A percentile compares a stretch with the other conserved stretches of the same genome.
Evolutionary conservation across 139 green algal species (phyloP).

Genomic region (Desmodesmus armatus): DNA sequence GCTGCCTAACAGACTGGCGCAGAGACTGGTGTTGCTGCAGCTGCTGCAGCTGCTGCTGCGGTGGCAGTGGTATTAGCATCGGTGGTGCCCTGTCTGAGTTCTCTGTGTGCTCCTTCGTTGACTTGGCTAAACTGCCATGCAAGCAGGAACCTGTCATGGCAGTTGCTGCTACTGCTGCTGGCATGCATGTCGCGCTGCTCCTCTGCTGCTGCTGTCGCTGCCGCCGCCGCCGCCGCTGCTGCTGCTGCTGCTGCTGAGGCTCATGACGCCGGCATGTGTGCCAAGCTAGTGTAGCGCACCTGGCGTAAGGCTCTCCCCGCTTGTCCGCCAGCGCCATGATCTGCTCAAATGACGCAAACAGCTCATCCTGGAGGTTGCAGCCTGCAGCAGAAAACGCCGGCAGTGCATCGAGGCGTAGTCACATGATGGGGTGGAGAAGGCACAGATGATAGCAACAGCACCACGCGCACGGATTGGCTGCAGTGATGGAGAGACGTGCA

Average conservation of each 20-base stretch:
- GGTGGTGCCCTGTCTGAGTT: background rate
- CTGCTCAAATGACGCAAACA: conserved; percentile 91
- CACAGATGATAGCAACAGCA: too few relatives aligned
- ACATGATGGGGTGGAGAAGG: too few relatives aligned
- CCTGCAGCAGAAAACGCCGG: conserved; percentile 55
- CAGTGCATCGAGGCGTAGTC: too few relatives aligned
- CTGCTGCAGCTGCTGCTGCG: background rate
- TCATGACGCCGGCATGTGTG: too few relatives aligned
- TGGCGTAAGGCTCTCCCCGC: conserved; percentile 77
- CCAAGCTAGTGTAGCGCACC: conserved; percentile 54
- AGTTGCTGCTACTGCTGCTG: background rate
- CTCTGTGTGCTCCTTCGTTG: too few relatives aligned
- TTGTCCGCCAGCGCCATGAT: conserved; percentile 81
- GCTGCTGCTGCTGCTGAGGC: background rate
- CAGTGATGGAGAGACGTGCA: too few relatives aligned
- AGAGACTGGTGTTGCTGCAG: background rate
- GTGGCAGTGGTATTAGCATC: background rate
- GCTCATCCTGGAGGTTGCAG: conserved; percentile 91
- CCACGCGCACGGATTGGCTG: background rate
- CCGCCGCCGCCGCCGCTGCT: background rate
- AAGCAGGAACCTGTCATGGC: too few relatives aligned
- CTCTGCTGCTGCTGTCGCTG: background rate
- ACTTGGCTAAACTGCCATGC: too few relatives aligned
- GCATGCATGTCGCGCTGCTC: too few relatives aligned
- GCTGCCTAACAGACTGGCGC: too few relatives aligned